phyloP scores from a whole-genome alignment of 2,329 filamentous ascomycete species.

The Sporothrix pallida region DNA sequence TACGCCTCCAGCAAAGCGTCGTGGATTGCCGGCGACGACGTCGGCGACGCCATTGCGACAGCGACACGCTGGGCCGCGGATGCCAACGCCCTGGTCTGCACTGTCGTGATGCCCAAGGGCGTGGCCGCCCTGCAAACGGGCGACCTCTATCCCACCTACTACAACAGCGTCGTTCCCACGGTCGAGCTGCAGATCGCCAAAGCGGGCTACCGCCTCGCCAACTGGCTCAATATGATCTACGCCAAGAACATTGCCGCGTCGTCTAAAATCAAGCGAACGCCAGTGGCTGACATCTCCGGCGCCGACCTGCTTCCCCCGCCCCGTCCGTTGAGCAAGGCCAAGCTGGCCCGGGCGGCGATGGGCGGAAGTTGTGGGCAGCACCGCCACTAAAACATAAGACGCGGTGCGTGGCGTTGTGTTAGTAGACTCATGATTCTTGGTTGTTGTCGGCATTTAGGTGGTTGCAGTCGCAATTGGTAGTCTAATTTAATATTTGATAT shows the following conservation, averaged over 20 bases:
- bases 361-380: slow-evolving; percentile 26
- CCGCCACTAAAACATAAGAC: slow-evolving; percentile 11
- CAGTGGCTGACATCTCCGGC: slow-evolving; percentile 24
- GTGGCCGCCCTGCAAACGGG: slow-evolving; percentile 47
- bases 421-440: too few relatives aligned
- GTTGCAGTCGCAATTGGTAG: too few relatives aligned
- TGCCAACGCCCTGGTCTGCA: slow-evolving; percentile 52
- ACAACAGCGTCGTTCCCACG: slow-evolving; percentile 48
- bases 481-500: too few relatives aligned
- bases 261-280: neutral
- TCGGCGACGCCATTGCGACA: slow-evolving; percentile 43
- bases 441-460: too few relatives aligned
- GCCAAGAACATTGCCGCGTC: neutral
- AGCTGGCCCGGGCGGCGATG: slow-evolving; percentile 31
- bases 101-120: slow-evolving; percentile 50
- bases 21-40: slow-evolving; percentile 48
- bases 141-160: slow-evolving; percentile 51
- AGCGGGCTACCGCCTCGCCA: slow-evolving; percentile 47
- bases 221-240: slow-evolving; percentile 32
- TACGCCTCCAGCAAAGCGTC: slow-evolving; percentile 46
- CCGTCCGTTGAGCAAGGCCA: slow-evolving; percentile 28
- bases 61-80: slow-evolving; percentile 51
- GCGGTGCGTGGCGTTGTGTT: too few relatives aligned
- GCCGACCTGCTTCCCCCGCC: slow-evolving; percentile 27
- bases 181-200: slow-evolving; percentile 54